These are phyloP conservation scores for Cornus florida DNA, from an alignment of 148 eudicot species.

Conservation along the genomic window DNA sequence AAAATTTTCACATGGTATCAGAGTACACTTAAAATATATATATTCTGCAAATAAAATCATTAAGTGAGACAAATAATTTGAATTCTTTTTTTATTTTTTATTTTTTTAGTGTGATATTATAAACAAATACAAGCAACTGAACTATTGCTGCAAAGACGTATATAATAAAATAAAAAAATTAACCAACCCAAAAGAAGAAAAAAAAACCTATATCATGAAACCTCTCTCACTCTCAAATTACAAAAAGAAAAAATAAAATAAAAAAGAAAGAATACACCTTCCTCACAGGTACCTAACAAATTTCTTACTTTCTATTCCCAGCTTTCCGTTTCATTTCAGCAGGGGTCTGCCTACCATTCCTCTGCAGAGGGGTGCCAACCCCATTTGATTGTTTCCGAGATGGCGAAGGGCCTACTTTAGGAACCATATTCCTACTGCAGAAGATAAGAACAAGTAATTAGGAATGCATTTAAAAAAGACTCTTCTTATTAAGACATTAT, in stretches of 20 bases:
- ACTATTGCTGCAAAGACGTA: conserved; percentile 54
- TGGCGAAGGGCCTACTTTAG: conserved; percentile 48
- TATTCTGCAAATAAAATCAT: not conserved
- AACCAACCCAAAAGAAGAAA: not conserved
- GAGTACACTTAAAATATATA: not conserved
- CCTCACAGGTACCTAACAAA: not conserved
- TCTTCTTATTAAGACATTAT: not conserved
- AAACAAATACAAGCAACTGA: conserved; percentile 60
- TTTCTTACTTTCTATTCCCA: conserved; percentile 60
- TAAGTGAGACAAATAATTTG: not conserved
- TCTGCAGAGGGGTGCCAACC: conserved; percentile 33
- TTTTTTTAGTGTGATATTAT: conserved; percentile 12
- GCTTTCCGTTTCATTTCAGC: conserved; percentile 64
- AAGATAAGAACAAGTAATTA: conserved; percentile 9
- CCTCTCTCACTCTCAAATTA: conserved; percentile 40
- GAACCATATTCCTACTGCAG: conserved; percentile 55
- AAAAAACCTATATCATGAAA: not conserved
- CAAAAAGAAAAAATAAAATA: conserved; percentile 7
- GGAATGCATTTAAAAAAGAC: not conserved
- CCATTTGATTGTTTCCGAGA: conserved; percentile 54
- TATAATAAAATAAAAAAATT: conserved; percentile 16
- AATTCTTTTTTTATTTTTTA: not conserved
- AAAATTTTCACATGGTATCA: too few relatives aligned
- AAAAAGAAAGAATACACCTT: conserved; percentile 23
- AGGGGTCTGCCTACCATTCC: conserved; percentile 54